A percentile compares a stretch with the other conserved stretches of the same genome.
phyloP scores from a whole-genome alignment of 768 basidiomycete genomes.

The Hirschioporus abietinus region DNA sequence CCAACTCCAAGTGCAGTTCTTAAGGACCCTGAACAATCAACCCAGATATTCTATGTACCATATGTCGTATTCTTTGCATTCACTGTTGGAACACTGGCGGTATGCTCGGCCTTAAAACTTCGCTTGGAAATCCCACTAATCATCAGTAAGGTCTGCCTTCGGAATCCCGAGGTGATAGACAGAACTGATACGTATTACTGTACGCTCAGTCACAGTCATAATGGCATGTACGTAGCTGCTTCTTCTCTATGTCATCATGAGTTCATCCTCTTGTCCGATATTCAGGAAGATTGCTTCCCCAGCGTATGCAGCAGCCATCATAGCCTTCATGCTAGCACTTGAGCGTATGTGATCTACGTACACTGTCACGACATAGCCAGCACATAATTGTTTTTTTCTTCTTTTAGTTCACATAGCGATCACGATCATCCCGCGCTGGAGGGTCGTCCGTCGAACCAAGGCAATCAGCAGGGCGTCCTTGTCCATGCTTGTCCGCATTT shows the following conservation, averaged over 20 bases:
- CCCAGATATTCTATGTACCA: not conserved
- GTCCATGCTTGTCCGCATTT: not conserved
- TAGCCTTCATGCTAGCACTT: not conserved
- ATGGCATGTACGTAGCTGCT: not conserved
- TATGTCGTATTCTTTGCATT: not conserved
- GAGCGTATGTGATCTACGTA: not conserved
- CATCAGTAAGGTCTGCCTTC: not conserved
- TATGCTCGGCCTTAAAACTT: not conserved
- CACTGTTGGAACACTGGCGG: not conserved
- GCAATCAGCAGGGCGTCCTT: not conserved
- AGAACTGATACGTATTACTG: not conserved
- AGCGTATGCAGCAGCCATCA: not conserved
- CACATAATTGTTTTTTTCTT: not conserved
- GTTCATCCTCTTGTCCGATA: not conserved
- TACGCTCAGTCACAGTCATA: not conserved
- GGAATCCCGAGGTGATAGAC: not conserved
- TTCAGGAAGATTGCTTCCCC: not conserved
- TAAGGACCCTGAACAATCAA: too few relatives aligned
- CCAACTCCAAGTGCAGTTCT: too few relatives aligned
- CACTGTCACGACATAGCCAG: not conserved
- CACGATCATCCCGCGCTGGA: not conserved
- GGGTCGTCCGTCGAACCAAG: not conserved
- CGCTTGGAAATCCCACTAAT: too few relatives aligned
- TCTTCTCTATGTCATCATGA: not conserved
- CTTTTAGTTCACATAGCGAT: not conserved